These are phyloP conservation scores for Chaetomiaceae sp. DNA, from an alignment of 2,329 filamentous ascomycete genomes.

Conservation along the genomic window DNA sequence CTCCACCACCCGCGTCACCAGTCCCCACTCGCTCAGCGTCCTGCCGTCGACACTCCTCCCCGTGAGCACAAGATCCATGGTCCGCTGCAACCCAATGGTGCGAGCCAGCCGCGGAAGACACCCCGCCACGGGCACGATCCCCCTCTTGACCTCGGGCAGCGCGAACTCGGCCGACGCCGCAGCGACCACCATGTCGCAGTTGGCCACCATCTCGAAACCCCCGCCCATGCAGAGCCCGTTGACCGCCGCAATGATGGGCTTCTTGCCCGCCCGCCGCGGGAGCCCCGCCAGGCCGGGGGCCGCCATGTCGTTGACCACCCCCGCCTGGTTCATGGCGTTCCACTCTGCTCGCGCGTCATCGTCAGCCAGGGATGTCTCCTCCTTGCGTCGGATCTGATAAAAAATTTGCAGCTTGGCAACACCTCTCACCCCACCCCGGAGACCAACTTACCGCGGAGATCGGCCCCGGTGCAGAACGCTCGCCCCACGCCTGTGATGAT, in stretches of 20 bases:
- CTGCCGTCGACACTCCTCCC: slow-evolving; percentile 56
- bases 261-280: slow-evolving; percentile 60
- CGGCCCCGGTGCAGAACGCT: slow-evolving; percentile 62
- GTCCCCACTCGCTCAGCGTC: slow-evolving; percentile 60
- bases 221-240: slow-evolving; percentile 69
- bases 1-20: slow-evolving; percentile 61
- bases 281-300: slow-evolving; percentile 58
- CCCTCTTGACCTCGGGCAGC: slow-evolving; percentile 66
- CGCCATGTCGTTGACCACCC: slow-evolving; percentile 32
- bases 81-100: slow-evolving; percentile 63
- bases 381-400: too few species aligned
- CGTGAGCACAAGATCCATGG: slow-evolving; percentile 67
- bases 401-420: too few species aligned
- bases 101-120: slow-evolving; percentile 63
- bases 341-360: slow-evolving; percentile 41
- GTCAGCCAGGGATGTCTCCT: background rate
- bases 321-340: slow-evolving; percentile 41
- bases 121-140: slow-evolving; percentile 67
- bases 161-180: slow-evolving; percentile 55
- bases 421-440: too few species aligned
- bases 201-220: slow-evolving; percentile 68
- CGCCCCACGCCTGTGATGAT: slow-evolving; percentile 58
- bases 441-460: slow-evolving; percentile 44
- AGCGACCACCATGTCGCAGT: slow-evolving; percentile 66
- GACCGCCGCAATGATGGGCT: slow-evolving; percentile 73